Base-by-base conservation (phyloP, 1,284 basidiomycete species). In the Clitocybe nebularis region DNA sequence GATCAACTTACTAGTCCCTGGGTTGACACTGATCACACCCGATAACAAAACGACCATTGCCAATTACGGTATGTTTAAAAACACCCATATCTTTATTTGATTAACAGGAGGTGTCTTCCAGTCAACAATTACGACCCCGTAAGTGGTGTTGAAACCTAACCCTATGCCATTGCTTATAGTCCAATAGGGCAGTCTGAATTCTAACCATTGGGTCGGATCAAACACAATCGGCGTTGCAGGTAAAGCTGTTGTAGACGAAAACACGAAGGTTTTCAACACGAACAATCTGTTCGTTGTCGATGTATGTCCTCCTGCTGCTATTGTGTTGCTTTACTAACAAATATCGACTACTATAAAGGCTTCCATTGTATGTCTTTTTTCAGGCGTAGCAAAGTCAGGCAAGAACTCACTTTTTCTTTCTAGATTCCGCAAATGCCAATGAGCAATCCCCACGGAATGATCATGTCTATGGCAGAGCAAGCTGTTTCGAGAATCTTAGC, bases 131-230 rank as follows among this genome's bases (percentile, higher is more conserved):
- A 79, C 53, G 63, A 67, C 47, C 60, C 67, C 4, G 71, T 70
- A 41, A 53, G 62, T 33, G 4, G 35, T 13, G 20, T n/a, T 36
- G 5, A 11, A 13, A 36, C 16, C 14, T 20, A 7, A 9, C 5
- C 23, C n/a, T 36, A n/a, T 26, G 8, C 34, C 32, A 25, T 36
- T 11, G 17, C 7, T 11, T 30, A 16, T 28, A 43, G 20, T 25
- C 14, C 44, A 24, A 13, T 38, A 58, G 54, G 52, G 56, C 13
- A 53, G 55, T 32, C 55, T 78, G 62, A 66, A 75, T 54, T 79
- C 76, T 4, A 79, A 80, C 55, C 77, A 81, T 56, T 79, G 76
- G 75, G 69, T 75, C 9, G 78, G 76, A 5, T 71, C 76, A 19
- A 69, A 70, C 47, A 67, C 47, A 13, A 77, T 79, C 39, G 71